Evolutionary conservation across 2,329 filamentous ascomycete genomes (phyloP).

Genomic region (Colletotrichum sp.): DNA sequence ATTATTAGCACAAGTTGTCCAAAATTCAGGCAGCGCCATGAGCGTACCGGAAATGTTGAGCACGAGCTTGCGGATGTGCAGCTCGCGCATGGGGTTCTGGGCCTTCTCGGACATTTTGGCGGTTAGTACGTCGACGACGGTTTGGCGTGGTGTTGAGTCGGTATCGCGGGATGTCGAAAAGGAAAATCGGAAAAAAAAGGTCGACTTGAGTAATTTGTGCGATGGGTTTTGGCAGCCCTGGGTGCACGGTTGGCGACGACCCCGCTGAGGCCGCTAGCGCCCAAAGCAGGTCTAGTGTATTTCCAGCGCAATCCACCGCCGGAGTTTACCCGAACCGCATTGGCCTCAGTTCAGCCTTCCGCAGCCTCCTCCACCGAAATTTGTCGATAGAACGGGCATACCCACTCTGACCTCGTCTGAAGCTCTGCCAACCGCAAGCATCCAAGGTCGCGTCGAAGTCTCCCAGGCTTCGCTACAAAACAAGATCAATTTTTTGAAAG

Average conservation of each 20-base stretch:
- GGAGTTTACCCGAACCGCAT: not conserved
- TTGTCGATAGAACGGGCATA: conserved; percentile 33
- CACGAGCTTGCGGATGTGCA: conserved; percentile 99
- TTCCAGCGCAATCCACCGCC: not conserved
- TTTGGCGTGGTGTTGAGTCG: conserved; percentile 28
- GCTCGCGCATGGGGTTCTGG: conserved; percentile 99
- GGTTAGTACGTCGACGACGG: conserved; percentile 36
- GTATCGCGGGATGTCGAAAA: conserved; percentile 10
- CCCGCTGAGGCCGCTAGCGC: not conserved
- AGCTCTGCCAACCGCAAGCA: conserved; percentile 41
- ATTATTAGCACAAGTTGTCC: not conserved
- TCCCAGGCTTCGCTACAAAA: conserved; percentile 36
- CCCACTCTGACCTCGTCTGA: conserved; percentile 41
- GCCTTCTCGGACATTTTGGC: conserved; percentile 74
- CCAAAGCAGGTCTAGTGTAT: not conserved
- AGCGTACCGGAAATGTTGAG: conserved; percentile 81
- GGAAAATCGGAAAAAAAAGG: not conserved
- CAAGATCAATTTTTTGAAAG: conserved; percentile 49
- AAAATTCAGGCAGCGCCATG: not conserved
- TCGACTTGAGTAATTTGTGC: conserved; percentile 27
- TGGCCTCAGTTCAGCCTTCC: conserved; percentile 32
- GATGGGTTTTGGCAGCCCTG: conserved; percentile 45
- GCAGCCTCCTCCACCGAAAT: conserved; percentile 49
- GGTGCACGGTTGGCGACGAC: conserved; percentile 27
- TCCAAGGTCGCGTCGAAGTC: conserved; percentile 45